phyloP scores from a whole-genome alignment of 192 early-diverging fungal species.

The Backusella circina region DNA sequence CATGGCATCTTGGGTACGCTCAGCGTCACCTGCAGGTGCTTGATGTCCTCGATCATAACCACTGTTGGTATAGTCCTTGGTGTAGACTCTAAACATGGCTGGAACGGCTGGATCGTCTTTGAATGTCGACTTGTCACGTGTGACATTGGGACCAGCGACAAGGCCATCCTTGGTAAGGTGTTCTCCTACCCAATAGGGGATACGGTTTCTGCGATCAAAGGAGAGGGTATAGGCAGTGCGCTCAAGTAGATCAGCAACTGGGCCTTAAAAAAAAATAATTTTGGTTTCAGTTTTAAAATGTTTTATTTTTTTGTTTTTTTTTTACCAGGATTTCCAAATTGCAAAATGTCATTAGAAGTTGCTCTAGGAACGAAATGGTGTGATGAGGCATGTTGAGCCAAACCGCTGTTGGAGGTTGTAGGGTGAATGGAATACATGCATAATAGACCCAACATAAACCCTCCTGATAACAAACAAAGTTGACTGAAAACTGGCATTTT shows the following conservation, averaged over 20 bases:
- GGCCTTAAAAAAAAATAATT: conserved; percentile 36
- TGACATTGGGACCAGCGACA: conserved; percentile 11
- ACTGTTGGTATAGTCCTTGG: conserved; percentile 43
- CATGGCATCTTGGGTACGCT: conserved; percentile 43
- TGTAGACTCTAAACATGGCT: conserved; percentile 37
- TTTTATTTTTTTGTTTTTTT: neutral
- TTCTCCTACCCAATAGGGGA: conserved; percentile 27
- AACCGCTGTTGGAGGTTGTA: neutral
- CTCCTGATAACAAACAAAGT: neutral
- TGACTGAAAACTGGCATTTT: neutral
- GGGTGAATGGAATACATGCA: neutral
- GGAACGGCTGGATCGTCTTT: conserved; percentile 43
- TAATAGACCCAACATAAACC: neutral
- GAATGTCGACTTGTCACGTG: conserved; percentile 43
- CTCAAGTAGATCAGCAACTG: conserved; percentile 64
- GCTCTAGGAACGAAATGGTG: neutral
- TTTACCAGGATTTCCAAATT: conserved; percentile 30
- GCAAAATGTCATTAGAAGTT: neutral
- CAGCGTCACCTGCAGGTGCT: conserved; percentile 54
- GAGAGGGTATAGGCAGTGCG: conserved; percentile 64
- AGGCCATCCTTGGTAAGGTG: conserved; percentile 11
- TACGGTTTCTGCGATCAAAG: conserved; percentile 56
- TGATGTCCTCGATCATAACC: conserved; percentile 60
- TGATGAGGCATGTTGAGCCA: neutral
- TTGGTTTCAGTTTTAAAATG: neutral